Conservation (phyloP, 2,329 filamentous ascomycete genomes). For the Neoscytalidium dimidiatum region DNA sequence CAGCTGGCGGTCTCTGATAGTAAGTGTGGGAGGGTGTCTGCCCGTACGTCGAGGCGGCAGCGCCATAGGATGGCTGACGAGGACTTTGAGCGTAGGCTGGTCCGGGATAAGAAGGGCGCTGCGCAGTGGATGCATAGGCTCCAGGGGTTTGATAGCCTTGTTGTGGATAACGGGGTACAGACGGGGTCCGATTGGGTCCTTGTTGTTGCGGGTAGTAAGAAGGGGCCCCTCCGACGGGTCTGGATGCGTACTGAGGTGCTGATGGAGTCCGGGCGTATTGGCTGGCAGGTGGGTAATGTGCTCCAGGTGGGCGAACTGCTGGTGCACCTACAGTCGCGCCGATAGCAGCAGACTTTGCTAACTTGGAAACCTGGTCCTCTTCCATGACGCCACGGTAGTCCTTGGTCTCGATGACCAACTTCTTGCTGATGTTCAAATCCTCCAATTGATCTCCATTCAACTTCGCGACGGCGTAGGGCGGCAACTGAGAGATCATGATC, state of each 20-base stretch:
- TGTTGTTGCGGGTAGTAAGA: constrained; percentile 39
- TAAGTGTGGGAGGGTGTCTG: constrained; percentile 28
- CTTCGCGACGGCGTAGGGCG: constrained; percentile 83
- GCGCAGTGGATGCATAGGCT: constrained; percentile 27
- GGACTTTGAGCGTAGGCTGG: constrained; percentile 29
- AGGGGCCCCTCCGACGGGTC: constrained; percentile 32
- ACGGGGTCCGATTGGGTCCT: constrained; percentile 36
- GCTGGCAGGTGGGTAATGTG: constrained; percentile 21
- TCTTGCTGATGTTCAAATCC: constrained; percentile 78
- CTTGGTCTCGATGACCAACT: constrained; percentile 70
- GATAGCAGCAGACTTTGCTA: constrained; percentile 43
- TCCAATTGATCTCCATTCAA: constrained; percentile 83
- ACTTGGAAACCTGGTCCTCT: constrained; percentile 65
- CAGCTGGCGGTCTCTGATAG: constrained; percentile 32
- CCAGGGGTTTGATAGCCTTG: constrained; percentile 33
- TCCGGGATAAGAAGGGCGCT: constrained; percentile 27
- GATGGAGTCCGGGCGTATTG: constrained; percentile 34
- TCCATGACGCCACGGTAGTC: constrained; percentile 81
- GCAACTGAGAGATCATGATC: constrained; percentile 72
- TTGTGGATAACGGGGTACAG: constrained; percentile 38
- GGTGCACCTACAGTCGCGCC: constrained; percentile 30
- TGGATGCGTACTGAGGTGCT: constrained; percentile 26
- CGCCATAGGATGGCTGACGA: constrained; percentile 15
- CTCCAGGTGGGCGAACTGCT: constrained; percentile 28
- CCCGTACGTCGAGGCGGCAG: constrained; percentile 13